Percentiles rank a stretch among this genome's conserved stretches.
phyloP scores from a whole-genome alignment of 441 rosid genomes.

The Corymbia citriodora region DNA sequence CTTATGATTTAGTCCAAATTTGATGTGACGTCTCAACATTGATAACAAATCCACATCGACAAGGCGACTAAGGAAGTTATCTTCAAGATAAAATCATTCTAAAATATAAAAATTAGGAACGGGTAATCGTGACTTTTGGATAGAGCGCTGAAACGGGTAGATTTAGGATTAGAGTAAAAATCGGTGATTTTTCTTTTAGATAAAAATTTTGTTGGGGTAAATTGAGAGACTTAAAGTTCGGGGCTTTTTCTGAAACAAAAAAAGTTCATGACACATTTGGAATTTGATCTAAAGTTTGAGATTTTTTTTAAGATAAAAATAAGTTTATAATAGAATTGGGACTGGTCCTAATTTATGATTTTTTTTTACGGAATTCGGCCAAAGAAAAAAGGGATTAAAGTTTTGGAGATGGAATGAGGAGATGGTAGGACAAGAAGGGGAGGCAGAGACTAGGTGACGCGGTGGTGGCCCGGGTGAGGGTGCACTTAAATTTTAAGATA shows the following conservation, averaged over 20 bases:
- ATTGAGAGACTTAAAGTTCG: neutral
- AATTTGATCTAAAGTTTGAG: too few species aligned
- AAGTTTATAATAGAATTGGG: neutral
- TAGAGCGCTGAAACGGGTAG: neutral
- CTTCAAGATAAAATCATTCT: neutral
- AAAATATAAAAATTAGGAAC: neutral
- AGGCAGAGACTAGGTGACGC: neutral
- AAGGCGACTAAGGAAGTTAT: neutral
- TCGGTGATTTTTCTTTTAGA: too few species aligned
- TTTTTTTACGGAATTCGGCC: too few species aligned
- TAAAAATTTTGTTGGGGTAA: neutral
- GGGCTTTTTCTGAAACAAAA: rapidly evolving
- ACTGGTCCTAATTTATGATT: neutral
- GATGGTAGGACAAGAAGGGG: neutral
- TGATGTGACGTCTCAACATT: neutral
- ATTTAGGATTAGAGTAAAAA: neutral
- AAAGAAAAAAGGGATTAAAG: neutral
- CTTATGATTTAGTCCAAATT: rapidly evolving
- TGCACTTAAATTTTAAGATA: neutral
- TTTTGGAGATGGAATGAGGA: neutral
- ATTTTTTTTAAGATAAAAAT: too few species aligned
- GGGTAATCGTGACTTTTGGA: neutral
- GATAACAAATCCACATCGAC: neutral
- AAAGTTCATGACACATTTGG: neutral
- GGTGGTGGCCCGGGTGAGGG: neutral